phyloP scores from a whole-genome alignment of 2,329 filamentous ascomycete species.

The Colletotrichum falcatum region DNA sequence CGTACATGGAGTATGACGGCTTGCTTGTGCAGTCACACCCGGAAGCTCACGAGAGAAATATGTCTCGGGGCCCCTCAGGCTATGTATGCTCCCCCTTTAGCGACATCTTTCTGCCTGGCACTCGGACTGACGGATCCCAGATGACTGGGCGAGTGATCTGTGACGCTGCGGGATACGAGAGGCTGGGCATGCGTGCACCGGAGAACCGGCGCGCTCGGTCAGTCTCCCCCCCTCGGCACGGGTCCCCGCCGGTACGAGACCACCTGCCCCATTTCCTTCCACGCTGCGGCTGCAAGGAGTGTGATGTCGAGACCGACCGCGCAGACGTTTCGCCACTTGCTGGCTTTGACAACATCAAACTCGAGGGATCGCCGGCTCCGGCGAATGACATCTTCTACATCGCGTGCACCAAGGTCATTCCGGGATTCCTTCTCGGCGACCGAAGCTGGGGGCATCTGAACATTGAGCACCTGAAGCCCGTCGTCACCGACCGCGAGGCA shows the following conservation, averaged over 20 bases:
- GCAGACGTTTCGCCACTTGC: constrained; percentile 50
- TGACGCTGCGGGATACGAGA: constrained; percentile 56
- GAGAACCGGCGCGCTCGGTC: constrained; percentile 41
- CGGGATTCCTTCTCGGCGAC: constrained; percentile 59
- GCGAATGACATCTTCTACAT: constrained; percentile 58
- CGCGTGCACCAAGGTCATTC: constrained; percentile 57
- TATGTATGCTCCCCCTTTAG: constrained; percentile 40
- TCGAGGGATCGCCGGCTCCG: constrained; percentile 52
- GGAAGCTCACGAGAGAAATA: constrained; percentile 31
- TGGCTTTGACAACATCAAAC: constrained; percentile 56
- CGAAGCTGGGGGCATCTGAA: constrained; percentile 59
- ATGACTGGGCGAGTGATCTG: constrained; percentile 58
- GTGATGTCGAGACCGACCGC: constrained; percentile 44
- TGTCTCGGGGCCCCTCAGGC: constrained; percentile 48
- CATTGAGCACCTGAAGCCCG: constrained; percentile 53
- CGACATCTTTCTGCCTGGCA: too few species aligned
- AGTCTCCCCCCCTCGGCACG: not conserved
- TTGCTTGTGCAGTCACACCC: constrained; percentile 49
- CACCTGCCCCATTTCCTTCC: constrained; percentile 56
- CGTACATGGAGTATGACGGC: constrained; percentile 61
- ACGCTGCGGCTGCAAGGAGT: constrained; percentile 57
- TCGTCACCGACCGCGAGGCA: constrained; percentile 59
- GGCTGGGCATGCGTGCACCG: constrained; percentile 48
- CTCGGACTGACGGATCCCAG: constrained; percentile 33
- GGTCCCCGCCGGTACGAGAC: constrained; percentile 45